Evolutionary conservation across 2,329 filamentous ascomycete species (phyloP), one percentile per base, ranked within the genome.

Genomic region (Claviceps humidiphila): DNA sequence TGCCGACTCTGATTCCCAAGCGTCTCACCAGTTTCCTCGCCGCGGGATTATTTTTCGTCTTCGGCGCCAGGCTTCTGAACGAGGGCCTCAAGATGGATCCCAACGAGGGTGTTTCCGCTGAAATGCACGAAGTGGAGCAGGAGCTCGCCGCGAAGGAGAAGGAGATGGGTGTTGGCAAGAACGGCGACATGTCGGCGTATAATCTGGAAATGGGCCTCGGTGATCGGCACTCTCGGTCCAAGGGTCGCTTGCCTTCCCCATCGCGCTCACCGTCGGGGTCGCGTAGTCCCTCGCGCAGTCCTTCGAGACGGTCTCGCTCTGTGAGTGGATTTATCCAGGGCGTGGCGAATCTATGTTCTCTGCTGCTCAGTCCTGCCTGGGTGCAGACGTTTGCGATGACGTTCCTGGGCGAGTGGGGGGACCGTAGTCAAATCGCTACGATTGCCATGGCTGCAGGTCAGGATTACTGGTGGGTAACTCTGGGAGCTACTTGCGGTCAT

Each of bases 321-420:
- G 54, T 73, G 46, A 59, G 71, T 61, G 61, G 69, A 59, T 54
- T 70, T 66, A 55, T 78, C 56, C 66, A 76, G 20, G 90, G 93
- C 1, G 71, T 96, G 24, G 82, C 83, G 66, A 98, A 98, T 61
- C 79, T 98, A 4, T 81, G 89, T 56, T 89, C 87, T 11, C 75
- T 98, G 6, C 77, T 98, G 4, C 76, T 98, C 41, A 95, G 88
- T 68, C 93, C 93, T 1, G 93, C 90, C 0, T 98, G 93, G 93
- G 93, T 98, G 14, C 91, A 97, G 70, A 98, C 93, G 0, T 98
- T 98, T 65, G 81, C 94, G 60, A 98, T 98, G 93, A 98, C 93
- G 2, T 98, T 98, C 71, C 72, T 98, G 34, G 93, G 93, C 42
- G 93, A 98, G 68, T 98, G 93, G 93, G 93, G 93, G 53, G 93